Conservation (phyloP, 2,329 filamentous ascomycete genomes). For the Chaetomiaceae sp. region DNA sequence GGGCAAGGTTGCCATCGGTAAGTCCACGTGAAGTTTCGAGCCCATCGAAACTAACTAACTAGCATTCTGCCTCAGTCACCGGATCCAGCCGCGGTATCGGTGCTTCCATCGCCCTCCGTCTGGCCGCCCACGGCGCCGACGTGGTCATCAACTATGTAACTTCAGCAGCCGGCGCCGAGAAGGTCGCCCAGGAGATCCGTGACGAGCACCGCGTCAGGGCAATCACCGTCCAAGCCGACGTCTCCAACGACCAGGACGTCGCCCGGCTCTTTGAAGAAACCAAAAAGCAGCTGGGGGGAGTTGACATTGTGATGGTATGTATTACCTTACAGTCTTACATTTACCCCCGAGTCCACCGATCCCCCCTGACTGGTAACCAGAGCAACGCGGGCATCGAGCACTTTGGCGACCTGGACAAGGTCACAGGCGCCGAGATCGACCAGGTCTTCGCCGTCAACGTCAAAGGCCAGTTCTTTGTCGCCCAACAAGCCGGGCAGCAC, state of each 20-base stretch:
- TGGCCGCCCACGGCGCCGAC: background rate
- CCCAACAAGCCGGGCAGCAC: slow-evolving; percentile 1
- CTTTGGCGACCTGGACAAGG: background rate
- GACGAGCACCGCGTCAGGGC: background rate
- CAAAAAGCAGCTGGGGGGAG: background rate
- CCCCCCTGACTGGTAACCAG: too few species aligned
- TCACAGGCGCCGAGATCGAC: slow-evolving; percentile 1
- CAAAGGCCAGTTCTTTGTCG: slow-evolving; percentile 10
- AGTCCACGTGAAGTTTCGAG: background rate
- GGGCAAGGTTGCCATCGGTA: slow-evolving; percentile 1
- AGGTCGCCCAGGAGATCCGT: background rate
- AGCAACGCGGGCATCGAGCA: slow-evolving; percentile 8
- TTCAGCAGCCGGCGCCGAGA: background rate
- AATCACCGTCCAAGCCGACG: background rate
- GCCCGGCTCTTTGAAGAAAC: background rate
- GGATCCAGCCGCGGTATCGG: slow-evolving; percentile 1
- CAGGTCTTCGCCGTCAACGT: slow-evolving; percentile 5
- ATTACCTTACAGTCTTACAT: background rate
- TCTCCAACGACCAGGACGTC: background rate
- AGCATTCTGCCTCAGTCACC: background rate
- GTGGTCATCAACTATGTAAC: background rate
- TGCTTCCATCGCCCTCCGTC: background rate
- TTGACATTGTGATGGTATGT: slow-evolving; percentile 3
- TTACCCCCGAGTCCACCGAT: too few species aligned
- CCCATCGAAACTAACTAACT: background rate